These are phyloP conservation scores for Durusdinium trenchii DNA, from an alignment of 73 alveolate genomes.

Conservation along the genomic window DNA sequence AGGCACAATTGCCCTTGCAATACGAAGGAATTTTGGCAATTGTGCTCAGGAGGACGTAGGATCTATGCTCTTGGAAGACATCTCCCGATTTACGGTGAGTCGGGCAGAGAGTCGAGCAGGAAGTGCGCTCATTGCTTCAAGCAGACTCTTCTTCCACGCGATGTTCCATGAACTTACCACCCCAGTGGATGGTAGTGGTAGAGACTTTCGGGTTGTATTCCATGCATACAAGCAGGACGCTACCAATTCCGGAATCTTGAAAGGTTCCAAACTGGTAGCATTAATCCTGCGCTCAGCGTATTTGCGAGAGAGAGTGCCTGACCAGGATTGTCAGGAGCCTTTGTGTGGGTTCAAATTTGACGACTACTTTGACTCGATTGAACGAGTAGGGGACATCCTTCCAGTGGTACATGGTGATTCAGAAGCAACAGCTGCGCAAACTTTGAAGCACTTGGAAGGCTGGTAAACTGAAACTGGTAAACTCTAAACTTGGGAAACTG, in stretches of 20 bases:
- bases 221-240: background rate
- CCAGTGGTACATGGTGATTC: background rate
- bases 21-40: constrained; percentile 13
- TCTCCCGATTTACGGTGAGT: background rate
- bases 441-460: constrained; percentile 37
- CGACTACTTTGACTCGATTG: background rate
- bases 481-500: too few relatives aligned
- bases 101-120: background rate
- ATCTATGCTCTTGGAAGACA: constrained; percentile 11
- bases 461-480: too few relatives aligned
- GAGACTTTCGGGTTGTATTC: background rate
- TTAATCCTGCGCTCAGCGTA: background rate
- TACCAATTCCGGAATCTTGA: constrained; percentile 11
- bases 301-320: background rate
- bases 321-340: background rate
- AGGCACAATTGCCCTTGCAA: background rate
- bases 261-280: constrained; percentile 12
- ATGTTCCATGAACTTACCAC: background rate
- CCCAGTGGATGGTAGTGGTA: background rate
- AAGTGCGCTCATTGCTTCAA: background rate
- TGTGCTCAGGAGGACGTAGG: constrained; percentile 4
- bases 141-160: background rate
- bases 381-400: constrained; percentile 17
- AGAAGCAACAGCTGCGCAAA: background rate
- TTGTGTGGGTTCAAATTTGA: background rate